Evolutionary conservation across 768 basidiomycete genomes (phyloP).

Genomic region (Lactarius sp.): DNA sequence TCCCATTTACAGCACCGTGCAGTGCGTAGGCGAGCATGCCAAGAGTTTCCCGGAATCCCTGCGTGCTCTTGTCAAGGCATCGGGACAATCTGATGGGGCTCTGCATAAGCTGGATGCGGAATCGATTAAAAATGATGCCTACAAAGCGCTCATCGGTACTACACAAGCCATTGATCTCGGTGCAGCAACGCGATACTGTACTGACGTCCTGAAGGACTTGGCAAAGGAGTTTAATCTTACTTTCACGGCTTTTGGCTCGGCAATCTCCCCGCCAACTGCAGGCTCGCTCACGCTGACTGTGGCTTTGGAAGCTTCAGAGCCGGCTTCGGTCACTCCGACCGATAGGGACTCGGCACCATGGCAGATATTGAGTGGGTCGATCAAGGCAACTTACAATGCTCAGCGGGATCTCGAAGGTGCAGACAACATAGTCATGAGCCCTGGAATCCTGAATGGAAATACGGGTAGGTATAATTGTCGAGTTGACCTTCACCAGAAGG

Average conservation of each 20-base stretch:
- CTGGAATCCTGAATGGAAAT: conserved; percentile 37
- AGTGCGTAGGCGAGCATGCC: conserved; percentile 42
- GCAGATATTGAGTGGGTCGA: conserved; percentile 41
- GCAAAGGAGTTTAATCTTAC: conserved; percentile 39
- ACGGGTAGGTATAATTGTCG: conserved; percentile 30
- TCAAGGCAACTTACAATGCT: conserved; percentile 37
- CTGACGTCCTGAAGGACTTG: conserved; percentile 29
- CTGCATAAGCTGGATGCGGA: conserved; percentile 35
- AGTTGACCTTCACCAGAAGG: background rate
- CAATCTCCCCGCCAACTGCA: conserved; percentile 29
- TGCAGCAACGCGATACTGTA: conserved; percentile 31
- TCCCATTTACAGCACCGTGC: conserved; percentile 34
- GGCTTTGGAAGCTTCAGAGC: conserved; percentile 36
- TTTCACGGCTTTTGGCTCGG: conserved; percentile 38
- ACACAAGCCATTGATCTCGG: conserved; percentile 37
- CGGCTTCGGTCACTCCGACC: conserved; percentile 42
- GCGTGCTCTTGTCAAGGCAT: conserved; percentile 30
- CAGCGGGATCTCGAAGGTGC: conserved; percentile 28
- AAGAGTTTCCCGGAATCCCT: conserved; percentile 34
- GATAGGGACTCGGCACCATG: conserved; percentile 35
- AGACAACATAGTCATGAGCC: conserved; percentile 35
- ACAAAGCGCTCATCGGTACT: conserved; percentile 33
- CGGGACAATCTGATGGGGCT: conserved; percentile 30
- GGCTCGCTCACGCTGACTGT: conserved; percentile 37
- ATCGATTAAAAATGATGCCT: conserved; percentile 28